Evolutionary conservation across 441 rosid species (phyloP).

Genomic region (Geranium incanum): DNA sequence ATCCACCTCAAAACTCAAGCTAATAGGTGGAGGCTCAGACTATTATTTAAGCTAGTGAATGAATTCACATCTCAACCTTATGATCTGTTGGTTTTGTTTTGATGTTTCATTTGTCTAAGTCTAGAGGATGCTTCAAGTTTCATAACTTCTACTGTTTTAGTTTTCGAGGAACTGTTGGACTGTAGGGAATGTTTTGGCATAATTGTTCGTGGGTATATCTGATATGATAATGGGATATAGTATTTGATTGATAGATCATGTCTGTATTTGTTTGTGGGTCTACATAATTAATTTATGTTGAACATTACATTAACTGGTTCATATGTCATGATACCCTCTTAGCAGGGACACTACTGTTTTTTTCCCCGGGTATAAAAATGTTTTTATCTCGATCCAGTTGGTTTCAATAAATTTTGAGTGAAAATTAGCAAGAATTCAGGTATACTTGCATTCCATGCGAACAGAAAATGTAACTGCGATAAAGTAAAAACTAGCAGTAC

Average conservation of each 20-base stretch:
- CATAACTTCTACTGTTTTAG: neutral
- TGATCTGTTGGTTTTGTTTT: neutral
- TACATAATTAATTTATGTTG: neutral
- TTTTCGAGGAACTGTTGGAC: neutral
- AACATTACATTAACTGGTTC: neutral
- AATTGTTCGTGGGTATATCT: neutral
- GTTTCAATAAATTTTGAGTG: neutral
- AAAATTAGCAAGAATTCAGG: neutral
- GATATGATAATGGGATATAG: neutral
- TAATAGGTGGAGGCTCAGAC: too few species aligned
- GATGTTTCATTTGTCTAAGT: neutral
- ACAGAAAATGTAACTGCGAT: neutral
- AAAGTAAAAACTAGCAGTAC: neutral
- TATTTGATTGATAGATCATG: neutral
- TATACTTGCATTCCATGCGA: neutral
- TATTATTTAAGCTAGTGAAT: too few species aligned
- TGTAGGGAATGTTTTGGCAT: slow-evolving; percentile 4
- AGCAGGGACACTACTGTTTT: neutral
- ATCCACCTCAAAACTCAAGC: too few species aligned
- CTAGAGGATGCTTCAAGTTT: slow-evolving; percentile 1
- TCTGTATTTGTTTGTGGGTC: neutral
- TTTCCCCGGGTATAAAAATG: neutral
- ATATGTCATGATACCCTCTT: neutral
- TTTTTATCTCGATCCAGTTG: neutral
- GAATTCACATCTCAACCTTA: too few species aligned